Percentiles rank a stretch among this genome's conserved stretches.
Evolutionary conservation across 1,284 basidiomycete genomes (phyloP).

Genomic region (Trichosporon sp.): DNA sequence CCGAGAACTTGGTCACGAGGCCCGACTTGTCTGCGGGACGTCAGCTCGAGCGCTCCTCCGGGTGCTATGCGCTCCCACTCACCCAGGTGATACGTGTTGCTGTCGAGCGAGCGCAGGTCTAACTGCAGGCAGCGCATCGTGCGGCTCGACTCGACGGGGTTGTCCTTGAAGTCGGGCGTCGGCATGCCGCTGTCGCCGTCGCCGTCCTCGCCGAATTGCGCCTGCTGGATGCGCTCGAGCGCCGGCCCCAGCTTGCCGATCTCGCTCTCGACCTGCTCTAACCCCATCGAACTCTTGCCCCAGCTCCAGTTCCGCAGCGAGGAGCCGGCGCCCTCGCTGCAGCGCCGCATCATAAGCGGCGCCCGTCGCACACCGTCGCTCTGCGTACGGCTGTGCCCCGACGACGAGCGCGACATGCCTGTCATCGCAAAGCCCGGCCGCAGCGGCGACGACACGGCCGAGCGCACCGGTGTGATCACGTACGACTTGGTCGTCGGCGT

Average conservation of each 20-base stretch:
- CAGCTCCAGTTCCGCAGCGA: neutral
- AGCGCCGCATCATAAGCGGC: constrained; percentile 7
- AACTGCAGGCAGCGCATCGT: constrained; percentile 45
- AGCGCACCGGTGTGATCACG: neutral
- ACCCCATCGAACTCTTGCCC: neutral
- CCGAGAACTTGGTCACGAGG: constrained; percentile 68
- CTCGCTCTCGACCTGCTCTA: neutral
- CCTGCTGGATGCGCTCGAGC: neutral
- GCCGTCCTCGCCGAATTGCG: neutral
- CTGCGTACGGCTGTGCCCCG: constrained; percentile 1
- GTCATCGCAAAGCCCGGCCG: neutral
- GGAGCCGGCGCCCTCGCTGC: constrained; percentile 6
- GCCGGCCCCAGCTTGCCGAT: neutral
- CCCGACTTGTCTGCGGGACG: constrained; percentile 52
- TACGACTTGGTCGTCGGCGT: constrained; percentile 3
- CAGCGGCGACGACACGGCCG: neutral
- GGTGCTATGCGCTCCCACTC: neutral
- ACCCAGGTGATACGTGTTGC: constrained; percentile 13
- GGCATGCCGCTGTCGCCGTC: neutral
- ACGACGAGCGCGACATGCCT: neutral
- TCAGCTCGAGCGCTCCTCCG: neutral
- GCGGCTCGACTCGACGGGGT: neutral
- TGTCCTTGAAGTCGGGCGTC: neutral
- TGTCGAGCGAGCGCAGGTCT: constrained; percentile 30
- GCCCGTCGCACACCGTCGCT: neutral